Evolutionary conservation across 257 asterid genomes (phyloP).

Genomic region (Lithospermum erythrorhizon): DNA sequence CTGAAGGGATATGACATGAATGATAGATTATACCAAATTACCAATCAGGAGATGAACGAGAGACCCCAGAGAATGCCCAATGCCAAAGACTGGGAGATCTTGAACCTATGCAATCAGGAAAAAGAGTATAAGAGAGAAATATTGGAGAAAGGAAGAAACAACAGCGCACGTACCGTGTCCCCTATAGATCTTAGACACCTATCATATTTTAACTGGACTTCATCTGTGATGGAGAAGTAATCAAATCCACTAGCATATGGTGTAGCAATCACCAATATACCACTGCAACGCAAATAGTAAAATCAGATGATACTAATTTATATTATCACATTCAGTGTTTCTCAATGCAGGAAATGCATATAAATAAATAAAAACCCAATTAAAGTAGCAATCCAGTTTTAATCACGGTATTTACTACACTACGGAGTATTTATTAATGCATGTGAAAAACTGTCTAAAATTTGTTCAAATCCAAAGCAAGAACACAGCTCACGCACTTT

Average conservation of each 20-base stretch:
- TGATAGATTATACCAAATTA: conserved; percentile 46
- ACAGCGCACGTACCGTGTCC: conserved; percentile 44
- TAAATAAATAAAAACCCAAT: no score
- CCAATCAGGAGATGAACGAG: conserved; percentile 90
- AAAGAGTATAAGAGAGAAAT: conserved; percentile 13
- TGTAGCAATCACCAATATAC: conserved; percentile 73
- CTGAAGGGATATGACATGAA: conserved; percentile 2
- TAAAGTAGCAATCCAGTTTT: no score
- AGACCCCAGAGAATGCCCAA: conserved; percentile 94
- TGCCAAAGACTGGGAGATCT: conserved; percentile 78
- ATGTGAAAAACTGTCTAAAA: background rate
- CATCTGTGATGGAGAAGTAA: conserved; percentile 88
- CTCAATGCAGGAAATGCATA: background rate
- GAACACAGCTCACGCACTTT: conserved; percentile 32
- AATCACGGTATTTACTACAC: no score
- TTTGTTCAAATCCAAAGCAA: background rate
- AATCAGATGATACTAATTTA: background rate
- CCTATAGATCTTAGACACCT: conserved; percentile 66
- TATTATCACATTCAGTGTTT: background rate
- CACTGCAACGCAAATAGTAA: conserved; percentile 45
- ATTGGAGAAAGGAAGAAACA: conserved; percentile 1
- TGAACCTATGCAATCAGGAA: conserved; percentile 38
- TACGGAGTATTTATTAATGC: background rate
- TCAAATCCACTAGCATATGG: conserved; percentile 97
- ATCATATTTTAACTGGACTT: conserved; percentile 81